These are phyloP conservation scores for Lepidium campestre DNA, from an alignment of 441 rosid genomes.

Conservation along the genomic window DNA sequence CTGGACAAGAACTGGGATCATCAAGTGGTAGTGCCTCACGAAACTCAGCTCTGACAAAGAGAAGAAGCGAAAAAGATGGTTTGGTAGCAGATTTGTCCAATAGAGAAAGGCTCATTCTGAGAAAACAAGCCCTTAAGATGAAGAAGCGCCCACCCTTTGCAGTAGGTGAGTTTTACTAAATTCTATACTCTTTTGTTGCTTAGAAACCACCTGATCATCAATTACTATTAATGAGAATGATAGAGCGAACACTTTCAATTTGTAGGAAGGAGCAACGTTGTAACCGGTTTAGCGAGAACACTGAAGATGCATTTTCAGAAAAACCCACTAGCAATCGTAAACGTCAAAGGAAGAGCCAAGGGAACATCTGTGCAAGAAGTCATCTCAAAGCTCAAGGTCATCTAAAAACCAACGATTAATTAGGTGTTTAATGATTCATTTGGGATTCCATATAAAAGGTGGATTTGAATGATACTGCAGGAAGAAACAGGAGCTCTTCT, in stretches of 20 bases:
- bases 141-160: conserved; percentile 33
- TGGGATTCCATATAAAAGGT: background rate
- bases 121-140: conserved; percentile 35
- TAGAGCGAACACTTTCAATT: background rate
- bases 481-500: conserved; percentile 84
- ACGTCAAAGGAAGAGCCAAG: conserved; percentile 89
- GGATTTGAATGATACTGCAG: conserved; percentile 32
- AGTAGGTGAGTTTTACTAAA: conserved; percentile 22
- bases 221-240: background rate
- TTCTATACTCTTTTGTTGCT: conserved; percentile 1
- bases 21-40: conserved; percentile 26
- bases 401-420: background rate
- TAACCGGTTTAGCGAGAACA: conserved; percentile 72
- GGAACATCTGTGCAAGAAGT: conserved; percentile 96
- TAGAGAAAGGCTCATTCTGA: conserved; percentile 37
- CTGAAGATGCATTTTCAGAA: conserved; percentile 68
- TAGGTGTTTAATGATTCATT: background rate
- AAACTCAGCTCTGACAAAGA: conserved; percentile 21
- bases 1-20: conserved; percentile 13
- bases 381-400: conserved; percentile 78
- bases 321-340: conserved; percentile 83
- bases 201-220: background rate
- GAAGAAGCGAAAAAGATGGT: conserved; percentile 20
- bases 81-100: conserved; percentile 53
- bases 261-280: conserved; percentile 79